Evolutionary conservation across 2,329 filamentous ascomycete genomes (phyloP).

Genomic region (Penicillium hordei): DNA sequence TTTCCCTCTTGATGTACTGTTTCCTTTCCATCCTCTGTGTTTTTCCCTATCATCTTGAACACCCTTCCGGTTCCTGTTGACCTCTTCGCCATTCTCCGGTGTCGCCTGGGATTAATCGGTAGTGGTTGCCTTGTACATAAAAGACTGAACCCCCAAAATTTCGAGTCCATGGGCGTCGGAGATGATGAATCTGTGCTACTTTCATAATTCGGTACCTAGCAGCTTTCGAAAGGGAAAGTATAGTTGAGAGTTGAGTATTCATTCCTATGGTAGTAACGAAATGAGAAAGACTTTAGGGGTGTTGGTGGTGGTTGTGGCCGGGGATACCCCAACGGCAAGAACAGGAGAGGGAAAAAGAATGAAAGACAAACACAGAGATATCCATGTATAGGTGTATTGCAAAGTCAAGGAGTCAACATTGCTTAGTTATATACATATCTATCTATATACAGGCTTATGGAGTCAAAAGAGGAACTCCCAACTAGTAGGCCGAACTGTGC

Average conservation of each 20-base stretch:
- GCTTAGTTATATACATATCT: not conserved
- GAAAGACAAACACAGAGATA: not conserved
- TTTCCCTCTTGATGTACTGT: constrained; percentile 26
- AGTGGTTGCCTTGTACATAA: constrained; percentile 40
- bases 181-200: constrained; percentile 5
- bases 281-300: too few species aligned
- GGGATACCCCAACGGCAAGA: too few species aligned
- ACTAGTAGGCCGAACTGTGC: not conserved
- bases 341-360: too few species aligned
- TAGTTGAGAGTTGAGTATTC: not conserved
- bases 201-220: not conserved
- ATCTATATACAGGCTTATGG: not conserved
- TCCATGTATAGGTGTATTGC: not conserved
- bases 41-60: constrained; percentile 27
- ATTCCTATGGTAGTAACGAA: not conserved
- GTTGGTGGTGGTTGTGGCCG: not conserved
- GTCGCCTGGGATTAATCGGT: constrained; percentile 25
- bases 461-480: not conserved
- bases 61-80: constrained; percentile 24
- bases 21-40: constrained; percentile 25
- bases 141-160: constrained; percentile 32
- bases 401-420: not conserved
- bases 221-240: not conserved
- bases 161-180: constrained; percentile 19
- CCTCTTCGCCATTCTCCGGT: constrained; percentile 26